Conservation (phyloP, 2,329 filamentous ascomycete species). For the Aspergillus novoparasiticus region DNA sequence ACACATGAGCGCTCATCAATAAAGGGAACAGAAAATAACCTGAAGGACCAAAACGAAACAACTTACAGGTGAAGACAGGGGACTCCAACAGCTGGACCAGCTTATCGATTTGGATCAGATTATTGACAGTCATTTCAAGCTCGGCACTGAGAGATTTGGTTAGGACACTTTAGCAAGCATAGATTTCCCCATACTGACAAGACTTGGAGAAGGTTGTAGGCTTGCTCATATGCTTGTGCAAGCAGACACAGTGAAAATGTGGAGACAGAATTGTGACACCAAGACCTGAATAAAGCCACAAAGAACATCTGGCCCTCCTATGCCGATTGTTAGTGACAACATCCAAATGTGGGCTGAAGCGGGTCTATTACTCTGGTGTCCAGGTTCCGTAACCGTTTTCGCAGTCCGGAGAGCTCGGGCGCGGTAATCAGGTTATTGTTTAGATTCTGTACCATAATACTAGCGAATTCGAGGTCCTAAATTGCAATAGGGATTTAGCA, state of each 20-base stretch:
- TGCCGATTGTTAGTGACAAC: constrained; percentile 20
- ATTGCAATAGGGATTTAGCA: constrained; percentile 11
- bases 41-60: constrained; percentile 9
- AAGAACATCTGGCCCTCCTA: constrained; percentile 95
- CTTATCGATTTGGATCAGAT: constrained; percentile 98
- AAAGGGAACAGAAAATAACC: not conserved
- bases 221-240: constrained; percentile 96
- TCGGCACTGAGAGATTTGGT: constrained; percentile 69
- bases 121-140: constrained; percentile 97
- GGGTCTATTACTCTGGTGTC: constrained; percentile 71
- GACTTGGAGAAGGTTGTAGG: constrained; percentile 92
- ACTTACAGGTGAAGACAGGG: constrained; percentile 91
- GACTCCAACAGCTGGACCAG: constrained; percentile 95
- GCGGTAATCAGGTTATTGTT: constrained; percentile 99
- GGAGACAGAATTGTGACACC: constrained; percentile 98
- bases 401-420: constrained; percentile 85
- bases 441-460: constrained; percentile 98
- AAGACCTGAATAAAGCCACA: constrained; percentile 89
- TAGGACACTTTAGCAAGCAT: constrained; percentile 8
- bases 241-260: constrained; percentile 95
- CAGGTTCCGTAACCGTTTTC: constrained; percentile 85
- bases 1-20: constrained; percentile 14
- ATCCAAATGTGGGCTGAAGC: not conserved
- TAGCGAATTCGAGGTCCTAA: constrained; percentile 90
- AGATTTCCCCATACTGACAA: constrained; percentile 63